Percentiles rank a stretch among this genome's conserved stretches.
Evolutionary conservation across 345 rosid genomes (phyloP).

Genomic region (Chamaenerion angustifolium): DNA sequence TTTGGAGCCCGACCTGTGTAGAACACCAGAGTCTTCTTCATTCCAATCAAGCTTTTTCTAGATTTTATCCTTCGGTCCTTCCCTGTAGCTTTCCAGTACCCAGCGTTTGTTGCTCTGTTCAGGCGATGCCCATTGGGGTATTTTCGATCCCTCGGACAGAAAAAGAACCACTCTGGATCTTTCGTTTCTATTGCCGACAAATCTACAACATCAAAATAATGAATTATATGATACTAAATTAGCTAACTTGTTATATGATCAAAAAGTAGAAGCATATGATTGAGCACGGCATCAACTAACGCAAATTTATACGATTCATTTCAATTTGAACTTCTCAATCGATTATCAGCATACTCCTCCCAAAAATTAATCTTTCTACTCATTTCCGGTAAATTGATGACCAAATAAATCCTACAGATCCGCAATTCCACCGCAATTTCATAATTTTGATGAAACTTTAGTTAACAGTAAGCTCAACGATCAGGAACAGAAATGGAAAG

Average conservation of each 20-base stretch:
- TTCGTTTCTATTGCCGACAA: conserved; percentile 40
- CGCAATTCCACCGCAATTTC: too few relatives aligned
- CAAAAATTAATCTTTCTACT: too few relatives aligned
- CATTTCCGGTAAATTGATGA: too few relatives aligned
- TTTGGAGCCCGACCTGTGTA: conserved; percentile 76
- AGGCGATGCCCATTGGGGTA: conserved; percentile 67
- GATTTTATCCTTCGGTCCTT: conserved; percentile 67
- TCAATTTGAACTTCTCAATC: too few relatives aligned
- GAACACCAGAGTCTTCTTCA: conserved; percentile 88
- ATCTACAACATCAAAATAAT: conserved; percentile 16
- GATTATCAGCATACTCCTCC: too few relatives aligned
- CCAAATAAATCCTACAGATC: too few relatives aligned
- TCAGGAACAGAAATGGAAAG: too few relatives aligned
- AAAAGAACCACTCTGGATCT: conserved; percentile 90
- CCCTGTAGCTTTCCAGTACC: conserved; percentile 97
- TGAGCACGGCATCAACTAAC: not conserved
- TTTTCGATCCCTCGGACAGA: conserved; percentile 86
- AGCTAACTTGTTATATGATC: not conserved
- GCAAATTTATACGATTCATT: too few relatives aligned
- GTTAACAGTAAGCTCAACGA: too few relatives aligned
- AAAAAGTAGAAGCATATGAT: not conserved
- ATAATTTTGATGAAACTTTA: too few relatives aligned
- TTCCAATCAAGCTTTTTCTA: conserved; percentile 43
- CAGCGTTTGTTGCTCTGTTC: conserved; percentile 68
- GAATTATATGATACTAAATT: not conserved